phyloP scores from a whole-genome alignment of 2,329 filamentous ascomycete species.

The Fusarium oxysporum region DNA sequence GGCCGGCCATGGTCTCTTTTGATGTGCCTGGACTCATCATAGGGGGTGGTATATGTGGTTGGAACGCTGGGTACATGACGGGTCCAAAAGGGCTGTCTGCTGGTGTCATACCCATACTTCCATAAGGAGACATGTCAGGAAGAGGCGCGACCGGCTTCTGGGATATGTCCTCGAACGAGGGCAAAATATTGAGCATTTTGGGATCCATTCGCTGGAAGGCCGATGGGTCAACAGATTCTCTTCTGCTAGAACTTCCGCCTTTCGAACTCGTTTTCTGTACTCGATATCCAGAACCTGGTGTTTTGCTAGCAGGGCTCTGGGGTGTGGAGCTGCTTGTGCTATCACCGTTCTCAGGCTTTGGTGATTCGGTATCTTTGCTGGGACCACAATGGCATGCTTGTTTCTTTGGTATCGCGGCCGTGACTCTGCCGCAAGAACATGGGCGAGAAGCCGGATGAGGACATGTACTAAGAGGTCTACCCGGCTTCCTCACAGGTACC shows the following conservation, averaged over 20 bases:
- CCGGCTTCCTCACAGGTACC: constrained; percentile 78
- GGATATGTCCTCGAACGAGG: constrained; percentile 47
- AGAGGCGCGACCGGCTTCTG: constrained; percentile 41
- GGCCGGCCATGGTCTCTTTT: constrained; percentile 38
- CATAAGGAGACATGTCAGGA: constrained; percentile 45
- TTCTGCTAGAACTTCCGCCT: constrained; percentile 50
- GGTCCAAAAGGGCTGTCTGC: constrained; percentile 41
- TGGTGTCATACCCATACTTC: constrained; percentile 45
- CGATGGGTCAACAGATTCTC: constrained; percentile 62
- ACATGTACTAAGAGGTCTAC: constrained; percentile 75
- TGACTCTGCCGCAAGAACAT: constrained; percentile 74
- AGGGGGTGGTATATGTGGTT: constrained; percentile 45
- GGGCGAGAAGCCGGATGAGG: constrained; percentile 71
- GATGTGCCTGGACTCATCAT: constrained; percentile 33
- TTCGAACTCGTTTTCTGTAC: constrained; percentile 59
- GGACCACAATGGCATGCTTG: constrained; percentile 66
- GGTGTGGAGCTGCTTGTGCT: constrained; percentile 42
- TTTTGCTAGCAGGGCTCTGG: constrained; percentile 48
- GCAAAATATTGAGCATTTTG: constrained; percentile 62
- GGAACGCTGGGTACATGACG: constrained; percentile 50
- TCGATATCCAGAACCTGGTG: constrained; percentile 53
- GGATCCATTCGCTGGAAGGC: constrained; percentile 65
- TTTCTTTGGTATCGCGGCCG: constrained; percentile 70
- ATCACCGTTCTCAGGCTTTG: constrained; percentile 43
- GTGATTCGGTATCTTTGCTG: constrained; percentile 45